Conservation (phyloP, 2,329 filamentous ascomycete species). For the Calonectria leucothoes region DNA sequence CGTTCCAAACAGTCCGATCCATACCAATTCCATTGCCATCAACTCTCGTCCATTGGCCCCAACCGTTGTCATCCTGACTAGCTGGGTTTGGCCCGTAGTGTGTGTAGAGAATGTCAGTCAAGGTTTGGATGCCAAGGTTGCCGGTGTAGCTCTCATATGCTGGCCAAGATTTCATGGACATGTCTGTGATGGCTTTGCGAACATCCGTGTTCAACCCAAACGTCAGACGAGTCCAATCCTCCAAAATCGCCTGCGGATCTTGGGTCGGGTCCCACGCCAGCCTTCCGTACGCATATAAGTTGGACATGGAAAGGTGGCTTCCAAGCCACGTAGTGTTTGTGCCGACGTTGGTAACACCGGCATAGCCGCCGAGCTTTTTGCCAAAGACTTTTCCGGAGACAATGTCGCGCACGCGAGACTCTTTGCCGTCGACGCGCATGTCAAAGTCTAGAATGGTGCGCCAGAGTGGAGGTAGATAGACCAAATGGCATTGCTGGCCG, state of each 20-base stretch:
- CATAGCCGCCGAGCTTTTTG: constrained; percentile 69
- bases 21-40: constrained; percentile 71
- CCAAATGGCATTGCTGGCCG: constrained; percentile 76
- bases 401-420: constrained; percentile 69
- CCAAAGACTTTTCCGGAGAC: constrained; percentile 70
- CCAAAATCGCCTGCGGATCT: constrained; percentile 58
- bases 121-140: constrained; percentile 76
- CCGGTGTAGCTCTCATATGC: constrained; percentile 78
- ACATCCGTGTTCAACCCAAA: constrained; percentile 68
- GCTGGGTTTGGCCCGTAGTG: constrained; percentile 72
- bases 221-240: constrained; percentile 76
- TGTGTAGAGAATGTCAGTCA: constrained; percentile 76
- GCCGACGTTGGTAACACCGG: constrained; percentile 76
- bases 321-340: constrained; percentile 76
- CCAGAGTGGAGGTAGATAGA: constrained; percentile 77
- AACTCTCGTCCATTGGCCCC: constrained; percentile 78
- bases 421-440: constrained; percentile 67
- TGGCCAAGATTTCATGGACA: constrained; percentile 77
- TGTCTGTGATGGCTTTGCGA: constrained; percentile 68
- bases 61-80: constrained; percentile 74
- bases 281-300: constrained; percentile 76
- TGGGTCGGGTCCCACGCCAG: constrained; percentile 72
- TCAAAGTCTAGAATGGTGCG: constrained; percentile 76
- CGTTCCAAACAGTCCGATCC: constrained; percentile 77
- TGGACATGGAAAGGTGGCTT: constrained; percentile 76